Conservation (phyloP, 805 yeast species). For the Starmerella etchellsii region DNA sequence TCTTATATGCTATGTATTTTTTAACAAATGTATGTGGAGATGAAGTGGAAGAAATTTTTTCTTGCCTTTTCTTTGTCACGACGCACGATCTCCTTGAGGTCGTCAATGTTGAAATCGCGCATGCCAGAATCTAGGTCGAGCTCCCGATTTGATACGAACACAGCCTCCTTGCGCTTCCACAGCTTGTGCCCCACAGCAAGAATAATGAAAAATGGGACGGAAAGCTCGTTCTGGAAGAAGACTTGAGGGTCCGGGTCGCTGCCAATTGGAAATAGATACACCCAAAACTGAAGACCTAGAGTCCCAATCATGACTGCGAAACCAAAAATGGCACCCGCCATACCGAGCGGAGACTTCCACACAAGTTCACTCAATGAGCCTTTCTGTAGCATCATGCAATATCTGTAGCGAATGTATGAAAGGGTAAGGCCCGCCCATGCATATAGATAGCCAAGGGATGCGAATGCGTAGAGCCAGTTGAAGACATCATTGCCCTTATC, state of each 20-base stretch:
- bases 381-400: conserved; percentile 57
- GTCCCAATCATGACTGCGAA: conserved; percentile 43
- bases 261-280: conserved; percentile 62
- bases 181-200: conserved; percentile 17
- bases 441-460: conserved; percentile 19
- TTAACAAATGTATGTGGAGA: too few species aligned
- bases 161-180: conserved; percentile 26
- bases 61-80: too few species aligned
- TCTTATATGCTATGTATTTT: too few species aligned
- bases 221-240: conserved; percentile 34
- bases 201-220: conserved; percentile 28
- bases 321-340: conserved; percentile 56
- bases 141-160: conserved; percentile 34
- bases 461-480: conserved; percentile 22
- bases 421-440: conserved; percentile 18
- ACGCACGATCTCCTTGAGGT: too few species aligned
- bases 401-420: conserved; percentile 33
- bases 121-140: conserved; percentile 53
- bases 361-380: conserved; percentile 55
- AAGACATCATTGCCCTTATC: conserved; percentile 23
- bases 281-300: conserved; percentile 68
- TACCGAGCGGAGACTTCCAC: conserved; percentile 55
- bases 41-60: too few species aligned
- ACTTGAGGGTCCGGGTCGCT: conserved; percentile 7
- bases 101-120: conserved; percentile 28